phyloP scores from a whole-genome alignment of 768 basidiomycete species.

The Dendrothele bispora region DNA sequence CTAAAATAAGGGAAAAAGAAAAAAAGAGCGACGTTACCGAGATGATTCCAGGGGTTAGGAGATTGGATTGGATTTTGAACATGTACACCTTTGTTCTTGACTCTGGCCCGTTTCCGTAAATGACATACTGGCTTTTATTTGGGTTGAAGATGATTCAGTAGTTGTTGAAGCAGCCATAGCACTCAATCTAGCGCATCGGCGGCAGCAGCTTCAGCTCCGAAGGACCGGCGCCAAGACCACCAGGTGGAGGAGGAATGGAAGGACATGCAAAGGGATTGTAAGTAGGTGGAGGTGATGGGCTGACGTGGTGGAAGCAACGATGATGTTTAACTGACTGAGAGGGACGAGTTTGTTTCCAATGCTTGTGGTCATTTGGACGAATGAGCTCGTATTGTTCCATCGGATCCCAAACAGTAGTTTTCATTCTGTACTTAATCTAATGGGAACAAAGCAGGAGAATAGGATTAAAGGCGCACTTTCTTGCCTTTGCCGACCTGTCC shows the following conservation, averaged over 20 bases:
- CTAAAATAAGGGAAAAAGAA: conserved; percentile 19
- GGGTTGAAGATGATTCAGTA: conserved; percentile 21
- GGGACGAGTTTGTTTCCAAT: conserved; percentile 61
- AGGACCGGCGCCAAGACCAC: conserved; percentile 33
- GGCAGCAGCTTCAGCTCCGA: conserved; percentile 65
- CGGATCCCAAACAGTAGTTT: conserved; percentile 74
- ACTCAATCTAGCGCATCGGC: conserved; percentile 78
- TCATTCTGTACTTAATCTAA: conserved; percentile 49
- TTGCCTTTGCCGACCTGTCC: conserved; percentile 53
- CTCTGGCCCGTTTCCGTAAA: conserved; percentile 32
- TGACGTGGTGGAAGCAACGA: conserved; percentile 23
- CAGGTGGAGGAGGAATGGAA: conserved; percentile 56
- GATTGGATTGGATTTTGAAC: not conserved
- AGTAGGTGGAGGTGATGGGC: conserved; percentile 43
- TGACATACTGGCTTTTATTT: conserved; percentile 21
- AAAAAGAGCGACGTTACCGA: no score
- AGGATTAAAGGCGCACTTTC: conserved; percentile 40
- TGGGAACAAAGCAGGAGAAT: conserved; percentile 4
- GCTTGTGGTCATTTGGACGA: conserved; percentile 86
- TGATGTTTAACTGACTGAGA: conserved; percentile 25
- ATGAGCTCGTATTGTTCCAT: conserved; percentile 76
- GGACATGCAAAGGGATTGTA: conserved; percentile 74
- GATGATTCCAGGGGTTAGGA: no score
- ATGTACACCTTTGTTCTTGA: conserved; percentile 12
- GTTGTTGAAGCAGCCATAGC: conserved; percentile 45